These are phyloP conservation scores for Termitomyces sp. DNA, from an alignment of 768 basidiomycete species.

Conservation along the genomic window DNA sequence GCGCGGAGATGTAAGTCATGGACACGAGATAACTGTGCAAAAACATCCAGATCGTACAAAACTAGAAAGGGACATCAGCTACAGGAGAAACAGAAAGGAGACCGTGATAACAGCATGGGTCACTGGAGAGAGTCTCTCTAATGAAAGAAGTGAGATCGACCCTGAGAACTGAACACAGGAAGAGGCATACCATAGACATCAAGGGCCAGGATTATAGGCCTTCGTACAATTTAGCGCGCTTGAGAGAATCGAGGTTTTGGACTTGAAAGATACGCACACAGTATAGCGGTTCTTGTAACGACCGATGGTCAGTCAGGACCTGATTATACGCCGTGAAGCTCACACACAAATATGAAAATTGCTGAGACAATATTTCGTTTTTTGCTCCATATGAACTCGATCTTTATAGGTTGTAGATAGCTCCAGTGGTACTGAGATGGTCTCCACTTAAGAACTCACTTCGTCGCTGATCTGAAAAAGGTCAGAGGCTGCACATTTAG, in stretches of 20 bases:
- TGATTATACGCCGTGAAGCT: not conserved
- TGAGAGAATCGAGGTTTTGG: not conserved
- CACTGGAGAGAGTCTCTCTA: not conserved
- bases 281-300: conserved; percentile 11
- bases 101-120: not conserved
- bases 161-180: not conserved
- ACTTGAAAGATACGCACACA: not conserved
- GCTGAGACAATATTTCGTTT: conserved; percentile 4
- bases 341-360: conserved; percentile 9
- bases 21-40: conserved; percentile 8
- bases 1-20: conserved; percentile 4
- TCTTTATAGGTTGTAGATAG: not conserved
- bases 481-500: not conserved
- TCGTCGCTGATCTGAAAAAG: conserved; percentile 7
- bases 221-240: not conserved
- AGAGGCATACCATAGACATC: conserved; percentile 6
- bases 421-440: not conserved
- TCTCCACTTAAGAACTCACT: not conserved
- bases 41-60: conserved; percentile 9
- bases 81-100: not conserved
- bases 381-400: conserved; percentile 11
- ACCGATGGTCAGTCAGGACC: not conserved
- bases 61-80: conserved; percentile 1
- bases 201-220: conserved; percentile 1
- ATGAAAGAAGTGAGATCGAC: not conserved